Conservation (phyloP, 2,329 filamentous ascomycete species). For the Neophaeococcomyces aloes region DNA sequence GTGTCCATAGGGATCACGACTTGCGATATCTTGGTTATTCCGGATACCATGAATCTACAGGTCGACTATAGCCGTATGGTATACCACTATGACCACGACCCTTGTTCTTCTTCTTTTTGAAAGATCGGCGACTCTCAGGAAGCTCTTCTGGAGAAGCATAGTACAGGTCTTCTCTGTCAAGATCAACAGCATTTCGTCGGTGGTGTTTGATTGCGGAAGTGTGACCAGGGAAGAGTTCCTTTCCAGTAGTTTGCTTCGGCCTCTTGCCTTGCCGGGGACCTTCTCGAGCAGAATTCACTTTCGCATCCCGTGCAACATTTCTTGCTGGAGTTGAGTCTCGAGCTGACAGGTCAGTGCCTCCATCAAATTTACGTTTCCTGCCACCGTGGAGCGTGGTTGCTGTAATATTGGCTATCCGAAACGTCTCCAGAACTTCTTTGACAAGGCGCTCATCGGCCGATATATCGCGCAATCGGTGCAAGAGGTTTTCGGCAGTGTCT, state of each 20-base stretch:
- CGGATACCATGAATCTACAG: conserved; percentile 6
- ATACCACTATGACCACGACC: conserved; percentile 13
- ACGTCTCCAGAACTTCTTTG: conserved; percentile 27
- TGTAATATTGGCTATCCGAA: conserved; percentile 27
- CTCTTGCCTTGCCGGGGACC: too few relatives aligned
- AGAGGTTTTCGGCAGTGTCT: conserved; percentile 34
- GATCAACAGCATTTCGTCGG: too few relatives aligned
- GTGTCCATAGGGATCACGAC: background rate
- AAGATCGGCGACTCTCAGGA: background rate
- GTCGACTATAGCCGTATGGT: conserved; percentile 13
- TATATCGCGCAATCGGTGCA: conserved; percentile 25
- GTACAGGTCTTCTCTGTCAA: too few relatives aligned
- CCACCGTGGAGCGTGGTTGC: conserved; percentile 30
- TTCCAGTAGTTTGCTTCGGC: too few relatives aligned
- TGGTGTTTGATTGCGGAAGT: too few relatives aligned
- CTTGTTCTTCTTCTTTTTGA: conserved; percentile 1
- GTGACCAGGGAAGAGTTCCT: too few relatives aligned
- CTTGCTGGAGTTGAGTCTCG: too few relatives aligned
- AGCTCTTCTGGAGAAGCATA: conserved; percentile 1
- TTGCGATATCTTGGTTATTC: too few relatives aligned
- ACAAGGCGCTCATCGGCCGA: conserved; percentile 23
- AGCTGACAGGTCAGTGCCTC: too few relatives aligned
- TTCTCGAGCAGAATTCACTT: too few relatives aligned
- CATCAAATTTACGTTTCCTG: conserved; percentile 31
- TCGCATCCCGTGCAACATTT: too few relatives aligned